Evolutionary conservation across 257 asterid species (phyloP).

Genomic region (Solanum chiquidenum): DNA sequence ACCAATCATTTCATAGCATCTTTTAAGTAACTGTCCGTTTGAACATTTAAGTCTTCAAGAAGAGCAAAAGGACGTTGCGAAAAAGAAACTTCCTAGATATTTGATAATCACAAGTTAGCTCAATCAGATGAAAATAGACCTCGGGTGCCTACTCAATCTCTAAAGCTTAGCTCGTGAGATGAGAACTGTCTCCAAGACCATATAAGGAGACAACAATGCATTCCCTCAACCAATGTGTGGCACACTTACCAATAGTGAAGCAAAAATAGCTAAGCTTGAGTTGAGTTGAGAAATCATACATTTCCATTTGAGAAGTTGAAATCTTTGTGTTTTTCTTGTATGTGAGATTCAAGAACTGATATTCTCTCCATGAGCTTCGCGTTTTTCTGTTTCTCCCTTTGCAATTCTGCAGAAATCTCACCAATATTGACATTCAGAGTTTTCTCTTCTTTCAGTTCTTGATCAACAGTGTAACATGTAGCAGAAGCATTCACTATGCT

Average conservation of each 20-base stretch:
- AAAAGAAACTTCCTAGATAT: background rate
- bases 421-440: background rate
- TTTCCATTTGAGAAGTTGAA: background rate
- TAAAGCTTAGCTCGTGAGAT: background rate
- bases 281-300: background rate
- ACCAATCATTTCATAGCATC: background rate
- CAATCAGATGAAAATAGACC: background rate
- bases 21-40: background rate
- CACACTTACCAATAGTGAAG: background rate
- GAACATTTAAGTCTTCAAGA: background rate
- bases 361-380: slow-evolving; percentile 11
- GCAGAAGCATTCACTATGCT: slow-evolving; percentile 3
- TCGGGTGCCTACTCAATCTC: background rate
- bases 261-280: background rate
- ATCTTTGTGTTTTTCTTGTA: background rate
- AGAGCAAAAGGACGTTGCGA: background rate
- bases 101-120: background rate
- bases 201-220: background rate
- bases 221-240: background rate
- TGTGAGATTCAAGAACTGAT: slow-evolving; percentile 4
- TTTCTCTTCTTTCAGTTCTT: slow-evolving; percentile 2
- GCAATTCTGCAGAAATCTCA: slow-evolving; percentile 16
- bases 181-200: background rate
- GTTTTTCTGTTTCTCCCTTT: slow-evolving; percentile 15
- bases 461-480: background rate